Evolutionary conservation across 306 rosid species (phyloP).

Genomic region (Prunus mume): DNA sequence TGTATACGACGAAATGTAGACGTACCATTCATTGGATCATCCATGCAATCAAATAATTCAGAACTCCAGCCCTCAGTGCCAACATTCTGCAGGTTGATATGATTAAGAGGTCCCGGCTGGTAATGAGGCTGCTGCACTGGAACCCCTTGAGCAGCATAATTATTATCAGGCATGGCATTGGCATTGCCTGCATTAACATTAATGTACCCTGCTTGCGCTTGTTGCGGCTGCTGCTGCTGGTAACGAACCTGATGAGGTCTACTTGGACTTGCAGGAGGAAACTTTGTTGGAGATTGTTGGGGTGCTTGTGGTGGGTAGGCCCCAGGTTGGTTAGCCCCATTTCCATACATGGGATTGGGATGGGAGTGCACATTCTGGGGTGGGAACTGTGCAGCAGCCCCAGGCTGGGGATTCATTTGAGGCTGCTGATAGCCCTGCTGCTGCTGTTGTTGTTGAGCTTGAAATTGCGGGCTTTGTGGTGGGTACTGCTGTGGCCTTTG

Average conservation of each 20-base stretch:
- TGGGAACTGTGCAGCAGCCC: slow-evolving; percentile 1
- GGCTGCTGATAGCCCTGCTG: background rate
- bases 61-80: slow-evolving; percentile 16
- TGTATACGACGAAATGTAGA: too few relatives aligned
- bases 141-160: slow-evolving; percentile 7
- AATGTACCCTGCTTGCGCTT: background rate
- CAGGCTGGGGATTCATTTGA: background rate
- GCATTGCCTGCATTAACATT: background rate
- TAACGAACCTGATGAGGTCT: background rate
- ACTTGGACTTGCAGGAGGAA: background rate
- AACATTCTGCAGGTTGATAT: background rate
- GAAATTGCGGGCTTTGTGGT: slow-evolving; percentile 9
- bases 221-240: background rate
- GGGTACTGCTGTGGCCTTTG: slow-evolving; percentile 7
- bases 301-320: background rate
- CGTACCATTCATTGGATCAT: slow-evolving; percentile 31
- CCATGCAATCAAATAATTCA: slow-evolving; percentile 29
- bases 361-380: background rate
- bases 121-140: background rate
- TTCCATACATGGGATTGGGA: background rate
- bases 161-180: background rate
- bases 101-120: background rate
- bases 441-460: background rate
- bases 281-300: background rate
- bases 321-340: background rate